Evolutionary conservation across 345 rosid genomes (phyloP).

Genomic region (Arabidopsis arenosa): DNA sequence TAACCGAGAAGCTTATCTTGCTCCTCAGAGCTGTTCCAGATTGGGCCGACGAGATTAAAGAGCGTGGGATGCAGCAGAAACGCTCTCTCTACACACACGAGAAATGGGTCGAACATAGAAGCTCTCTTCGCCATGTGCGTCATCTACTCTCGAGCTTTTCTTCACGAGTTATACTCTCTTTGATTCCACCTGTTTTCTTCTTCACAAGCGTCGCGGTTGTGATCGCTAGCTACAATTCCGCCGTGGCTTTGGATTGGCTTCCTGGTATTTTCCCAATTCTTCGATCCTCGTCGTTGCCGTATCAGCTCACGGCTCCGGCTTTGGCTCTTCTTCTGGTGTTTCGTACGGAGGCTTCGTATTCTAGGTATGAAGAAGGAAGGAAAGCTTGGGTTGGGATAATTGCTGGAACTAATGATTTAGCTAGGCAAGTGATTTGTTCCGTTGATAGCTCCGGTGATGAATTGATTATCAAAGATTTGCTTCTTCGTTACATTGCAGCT

Average conservation of each 20-base stretch:
- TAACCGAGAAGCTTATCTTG: slow-evolving; percentile 21
- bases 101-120: slow-evolving; percentile 79
- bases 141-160: slow-evolving; percentile 75
- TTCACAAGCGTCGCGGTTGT: slow-evolving; percentile 69
- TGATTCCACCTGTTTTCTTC: slow-evolving; percentile 78
- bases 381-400: slow-evolving; percentile 83
- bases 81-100: slow-evolving; percentile 79
- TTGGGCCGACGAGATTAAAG: slow-evolving; percentile 83
- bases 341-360: slow-evolving; percentile 91
- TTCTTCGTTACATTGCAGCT: slow-evolving; percentile 73
- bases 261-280: slow-evolving; percentile 73
- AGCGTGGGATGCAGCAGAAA: slow-evolving; percentile 78
- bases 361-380: slow-evolving; percentile 82
- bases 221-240: slow-evolving; percentile 70
- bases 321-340: slow-evolving; percentile 86
- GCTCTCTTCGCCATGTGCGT: slow-evolving; percentile 83
- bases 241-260: slow-evolving; percentile 62
- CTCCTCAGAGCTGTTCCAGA: slow-evolving; percentile 72
- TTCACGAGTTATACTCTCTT: slow-evolving; percentile 81
- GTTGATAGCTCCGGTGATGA: slow-evolving; percentile 58
- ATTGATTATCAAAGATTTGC: slow-evolving; percentile 52
- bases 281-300: slow-evolving; percentile 80
- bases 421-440: slow-evolving; percentile 61
- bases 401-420: slow-evolving; percentile 74
- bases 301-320: slow-evolving; percentile 92